These are phyloP conservation scores for Discostella stelligeroides DNA, from an alignment of 108 stramenopile genomes.

Conservation along the genomic window DNA sequence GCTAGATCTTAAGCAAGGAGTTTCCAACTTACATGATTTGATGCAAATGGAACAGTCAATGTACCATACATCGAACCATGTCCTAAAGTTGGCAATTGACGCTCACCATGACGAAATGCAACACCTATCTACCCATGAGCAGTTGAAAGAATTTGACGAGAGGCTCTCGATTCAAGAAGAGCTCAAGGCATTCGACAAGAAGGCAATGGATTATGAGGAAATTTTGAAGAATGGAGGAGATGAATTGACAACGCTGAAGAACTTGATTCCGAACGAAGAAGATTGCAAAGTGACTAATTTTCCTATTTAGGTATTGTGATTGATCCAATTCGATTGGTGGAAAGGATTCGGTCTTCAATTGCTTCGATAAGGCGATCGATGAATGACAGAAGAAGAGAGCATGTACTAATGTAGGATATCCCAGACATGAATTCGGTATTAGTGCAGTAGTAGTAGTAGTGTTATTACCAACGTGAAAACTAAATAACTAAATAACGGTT, in stretches of 20 bases:
- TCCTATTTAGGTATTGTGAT: background rate
- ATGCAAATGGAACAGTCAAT: slow-evolving; percentile 38
- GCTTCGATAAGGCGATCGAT: too few relatives aligned
- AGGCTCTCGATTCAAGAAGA: slow-evolving; percentile 12
- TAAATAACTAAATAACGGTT: too few relatives aligned
- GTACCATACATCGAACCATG: slow-evolving; percentile 41
- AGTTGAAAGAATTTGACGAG: background rate
- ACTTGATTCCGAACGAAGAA: too few relatives aligned
- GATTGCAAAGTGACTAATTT: background rate
- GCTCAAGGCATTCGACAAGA: slow-evolving; percentile 34
- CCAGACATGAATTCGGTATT: too few relatives aligned
- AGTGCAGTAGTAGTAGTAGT: too few relatives aligned
- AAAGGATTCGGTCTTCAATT: too few relatives aligned
- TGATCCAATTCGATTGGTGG: too few relatives aligned
- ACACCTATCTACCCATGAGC: background rate
- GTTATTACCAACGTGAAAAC: too few relatives aligned
- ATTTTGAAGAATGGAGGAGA: slow-evolving; percentile 8
- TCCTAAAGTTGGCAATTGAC: slow-evolving; percentile 26
- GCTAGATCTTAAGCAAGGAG: slow-evolving; percentile 24
- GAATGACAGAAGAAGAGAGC: too few relatives aligned
- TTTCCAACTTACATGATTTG: slow-evolving; percentile 19
- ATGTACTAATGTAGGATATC: too few relatives aligned
- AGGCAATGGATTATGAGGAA: slow-evolving; percentile 27
- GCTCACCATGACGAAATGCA: slow-evolving; percentile 27
- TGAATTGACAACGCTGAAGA: slow-evolving; percentile 6